phyloP scores from a whole-genome alignment of 2,329 filamentous ascomycete genomes.

The Colletotrichum euphorbiae region DNA sequence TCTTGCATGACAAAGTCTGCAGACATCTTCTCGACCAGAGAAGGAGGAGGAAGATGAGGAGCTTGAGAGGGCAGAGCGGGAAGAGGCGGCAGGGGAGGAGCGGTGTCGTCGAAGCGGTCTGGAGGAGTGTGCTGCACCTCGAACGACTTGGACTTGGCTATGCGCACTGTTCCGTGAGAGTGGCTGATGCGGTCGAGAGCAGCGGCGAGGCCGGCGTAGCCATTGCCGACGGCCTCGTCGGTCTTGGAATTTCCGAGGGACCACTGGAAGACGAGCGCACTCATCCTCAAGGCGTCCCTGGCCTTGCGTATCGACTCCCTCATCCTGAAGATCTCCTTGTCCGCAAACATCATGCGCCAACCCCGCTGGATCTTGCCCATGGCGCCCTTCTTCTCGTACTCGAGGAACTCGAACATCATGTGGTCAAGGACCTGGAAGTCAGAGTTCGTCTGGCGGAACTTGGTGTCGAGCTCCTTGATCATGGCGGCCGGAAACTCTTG shows the following conservation, averaged over 20 bases:
- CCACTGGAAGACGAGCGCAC: conserved; percentile 74
- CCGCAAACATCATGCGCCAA: conserved; percentile 72
- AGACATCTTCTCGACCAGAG: conserved; percentile 39
- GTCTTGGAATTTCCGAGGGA: conserved; percentile 68
- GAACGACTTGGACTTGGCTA: conserved; percentile 47
- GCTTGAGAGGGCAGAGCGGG: conserved; percentile 38
- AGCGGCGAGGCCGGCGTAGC: conserved; percentile 74
- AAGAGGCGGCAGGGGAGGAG: conserved; percentile 24
- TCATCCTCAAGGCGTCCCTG: conserved; percentile 72
- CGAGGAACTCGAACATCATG: conserved; percentile 70
- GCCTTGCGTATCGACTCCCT: conserved; percentile 66
- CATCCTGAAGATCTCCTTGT: conserved; percentile 72
- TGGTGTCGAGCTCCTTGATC: conserved; percentile 71
- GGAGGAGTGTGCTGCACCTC: conserved; percentile 39
- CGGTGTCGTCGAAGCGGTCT: neutral
- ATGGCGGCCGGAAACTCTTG: conserved; percentile 70
- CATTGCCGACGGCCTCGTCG: conserved; percentile 72
- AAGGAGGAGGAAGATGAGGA: conserved; percentile 39
- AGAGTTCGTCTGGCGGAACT: conserved; percentile 69
- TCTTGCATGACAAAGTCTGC: conserved; percentile 39
- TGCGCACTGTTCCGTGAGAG: conserved; percentile 43
- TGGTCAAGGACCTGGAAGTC: conserved; percentile 74
- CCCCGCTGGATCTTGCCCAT: conserved; percentile 70
- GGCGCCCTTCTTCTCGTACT: conserved; percentile 70
- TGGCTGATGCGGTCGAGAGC: conserved; percentile 67